Conservation (phyloP, 805 yeast species). For the Blastobotrys chiropterorum region DNA sequence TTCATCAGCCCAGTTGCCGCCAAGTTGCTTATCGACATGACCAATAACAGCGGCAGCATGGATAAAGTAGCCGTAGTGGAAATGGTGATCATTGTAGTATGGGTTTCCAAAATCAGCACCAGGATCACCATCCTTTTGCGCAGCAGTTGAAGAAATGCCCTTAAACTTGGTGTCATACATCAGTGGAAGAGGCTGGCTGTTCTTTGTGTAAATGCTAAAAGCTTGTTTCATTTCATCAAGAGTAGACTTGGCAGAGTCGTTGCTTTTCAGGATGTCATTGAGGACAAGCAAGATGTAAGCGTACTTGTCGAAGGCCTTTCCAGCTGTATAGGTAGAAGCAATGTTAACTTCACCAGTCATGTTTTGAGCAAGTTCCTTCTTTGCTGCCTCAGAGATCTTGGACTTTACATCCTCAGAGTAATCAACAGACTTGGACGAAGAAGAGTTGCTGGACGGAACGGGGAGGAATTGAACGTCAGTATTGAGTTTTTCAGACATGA, state of each 20-base stretch:
- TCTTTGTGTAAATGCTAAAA: slow-evolving; percentile 58
- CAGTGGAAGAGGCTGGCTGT: slow-evolving; percentile 66
- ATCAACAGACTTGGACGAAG: slow-evolving; percentile 29
- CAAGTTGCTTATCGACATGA: slow-evolving; percentile 45
- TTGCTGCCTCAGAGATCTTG: slow-evolving; percentile 39
- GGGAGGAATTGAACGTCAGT: slow-evolving; percentile 48
- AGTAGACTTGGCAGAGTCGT: slow-evolving; percentile 42
- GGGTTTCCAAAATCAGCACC: slow-evolving; percentile 68
- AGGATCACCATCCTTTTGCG: slow-evolving; percentile 27
- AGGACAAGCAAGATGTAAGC: slow-evolving; percentile 78
- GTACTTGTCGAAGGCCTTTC: slow-evolving; percentile 82
- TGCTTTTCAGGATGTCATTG: slow-evolving; percentile 57
- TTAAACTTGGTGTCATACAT: slow-evolving; percentile 66
- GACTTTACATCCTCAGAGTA: slow-evolving; percentile 35
- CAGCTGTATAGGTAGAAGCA: slow-evolving; percentile 87
- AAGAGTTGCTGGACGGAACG: slow-evolving; percentile 29
- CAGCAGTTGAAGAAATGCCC: slow-evolving; percentile 33
- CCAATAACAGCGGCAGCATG: slow-evolving; percentile 80
- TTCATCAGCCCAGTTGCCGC: slow-evolving; percentile 45
- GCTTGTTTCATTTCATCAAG: slow-evolving; percentile 61
- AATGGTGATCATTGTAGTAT: slow-evolving; percentile 79
- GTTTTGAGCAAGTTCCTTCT: slow-evolving; percentile 50
- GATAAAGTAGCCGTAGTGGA: slow-evolving; percentile 80
- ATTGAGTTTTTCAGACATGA: slow-evolving; percentile 36
- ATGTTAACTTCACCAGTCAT: slow-evolving; percentile 52